Evolutionary conservation across 306 rosid species (phyloP).

Genomic region (Medicago arabica): DNA sequence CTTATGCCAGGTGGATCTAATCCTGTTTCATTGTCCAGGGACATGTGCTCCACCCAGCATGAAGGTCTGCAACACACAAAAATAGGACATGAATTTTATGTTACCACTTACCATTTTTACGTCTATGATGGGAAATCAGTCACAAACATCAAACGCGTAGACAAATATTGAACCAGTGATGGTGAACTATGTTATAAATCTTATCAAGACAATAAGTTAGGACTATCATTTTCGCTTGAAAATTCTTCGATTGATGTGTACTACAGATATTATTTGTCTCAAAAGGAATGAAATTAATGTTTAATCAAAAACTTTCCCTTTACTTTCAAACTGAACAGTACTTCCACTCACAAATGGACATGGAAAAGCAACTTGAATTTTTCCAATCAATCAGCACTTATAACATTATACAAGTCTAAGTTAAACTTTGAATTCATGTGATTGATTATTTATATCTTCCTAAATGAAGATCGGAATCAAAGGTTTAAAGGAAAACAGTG

Average conservation of each 20-base stretch:
- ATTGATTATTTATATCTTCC: conserved; percentile 13
- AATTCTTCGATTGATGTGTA: conserved; percentile 12
- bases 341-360: conserved; percentile 27
- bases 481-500: conserved; percentile 22
- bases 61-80: conserved; percentile 65
- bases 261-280: conserved; percentile 21
- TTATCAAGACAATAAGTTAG: conserved; percentile 3
- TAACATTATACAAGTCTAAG: conserved; percentile 22
- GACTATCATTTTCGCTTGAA: neutral
- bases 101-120: neutral
- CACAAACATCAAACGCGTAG: conserved; percentile 25
- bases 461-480: conserved; percentile 31
- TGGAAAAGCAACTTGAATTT: conserved; percentile 9
- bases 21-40: conserved; percentile 86
- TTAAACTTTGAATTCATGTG: neutral
- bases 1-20: conserved; percentile 80
- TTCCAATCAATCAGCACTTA: conserved; percentile 21
- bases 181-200: conserved; percentile 1
- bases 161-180: conserved; percentile 9
- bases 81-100: conserved; percentile 16
- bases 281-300: conserved; percentile 30
- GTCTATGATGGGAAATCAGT: neutral
- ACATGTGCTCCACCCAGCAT: conserved; percentile 91
- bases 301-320: conserved; percentile 13
- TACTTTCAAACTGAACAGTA: conserved; percentile 31